Percentiles rank a stretch among this genome's conserved stretches.
Evolutionary conservation across 768 basidiomycete species (phyloP).

Genomic region (Chalciporus piperatus): DNA sequence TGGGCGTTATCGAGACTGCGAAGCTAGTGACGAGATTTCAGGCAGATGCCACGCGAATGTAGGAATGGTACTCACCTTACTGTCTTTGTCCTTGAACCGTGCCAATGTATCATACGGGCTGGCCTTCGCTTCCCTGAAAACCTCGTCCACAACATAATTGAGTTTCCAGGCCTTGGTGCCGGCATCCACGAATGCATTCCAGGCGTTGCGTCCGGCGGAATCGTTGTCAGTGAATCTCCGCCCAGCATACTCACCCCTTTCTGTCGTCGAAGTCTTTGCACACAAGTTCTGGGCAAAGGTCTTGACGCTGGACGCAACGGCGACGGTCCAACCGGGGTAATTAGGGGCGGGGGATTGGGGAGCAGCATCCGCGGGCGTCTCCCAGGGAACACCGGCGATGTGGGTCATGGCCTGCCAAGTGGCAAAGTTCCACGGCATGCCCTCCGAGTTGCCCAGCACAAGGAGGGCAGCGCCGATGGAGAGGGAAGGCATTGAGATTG

Average conservation of each 20-base stretch:
- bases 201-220: neutral
- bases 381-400: neutral
- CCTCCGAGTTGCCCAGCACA: neutral
- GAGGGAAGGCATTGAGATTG: constrained; percentile 4
- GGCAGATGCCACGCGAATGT: neutral
- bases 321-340: neutral
- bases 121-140: neutral
- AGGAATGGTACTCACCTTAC: neutral
- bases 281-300: neutral
- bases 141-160: neutral
- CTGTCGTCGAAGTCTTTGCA: no score
- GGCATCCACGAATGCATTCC: neutral
- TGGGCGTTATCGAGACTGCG: neutral
- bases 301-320: neutral
- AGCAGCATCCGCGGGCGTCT: neutral
- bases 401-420: neutral
- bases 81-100: neutral
- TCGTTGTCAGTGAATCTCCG: neutral
- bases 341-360: neutral
- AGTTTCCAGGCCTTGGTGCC: neutral
- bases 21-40: neutral
- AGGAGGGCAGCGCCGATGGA: neutral
- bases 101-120: neutral
- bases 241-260: neutral
- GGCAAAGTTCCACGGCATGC: neutral